Percentiles rank a stretch among this genome's conserved stretches.
Evolutionary conservation across 768 basidiomycete genomes (phyloP).

Genomic region (Gymnopilus junonius): DNA sequence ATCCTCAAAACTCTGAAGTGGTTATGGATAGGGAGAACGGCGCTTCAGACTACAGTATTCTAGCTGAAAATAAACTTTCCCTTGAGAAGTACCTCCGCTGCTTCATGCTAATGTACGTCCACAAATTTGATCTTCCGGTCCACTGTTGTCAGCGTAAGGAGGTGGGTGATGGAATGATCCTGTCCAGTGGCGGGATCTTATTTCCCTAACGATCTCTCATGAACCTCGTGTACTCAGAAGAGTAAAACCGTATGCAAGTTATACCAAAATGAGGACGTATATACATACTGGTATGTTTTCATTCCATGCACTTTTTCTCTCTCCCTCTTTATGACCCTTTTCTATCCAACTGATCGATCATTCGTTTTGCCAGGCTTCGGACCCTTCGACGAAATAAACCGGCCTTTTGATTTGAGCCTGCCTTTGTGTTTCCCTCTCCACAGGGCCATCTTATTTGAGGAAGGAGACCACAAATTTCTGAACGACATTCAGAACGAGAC

Average conservation of each 20-base stretch:
- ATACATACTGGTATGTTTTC: background rate
- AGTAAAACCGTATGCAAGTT: background rate
- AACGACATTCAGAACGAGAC: conserved; percentile 25
- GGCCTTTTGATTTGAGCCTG: background rate
- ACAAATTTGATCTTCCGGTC: background rate
- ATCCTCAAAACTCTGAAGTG: no score
- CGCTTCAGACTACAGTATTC: no score
- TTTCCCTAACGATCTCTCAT: background rate
- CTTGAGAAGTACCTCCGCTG: background rate
- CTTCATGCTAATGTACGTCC: conserved; percentile 1
- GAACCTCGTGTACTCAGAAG: background rate
- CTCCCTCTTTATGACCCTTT: background rate
- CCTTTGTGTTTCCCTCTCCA: conserved; percentile 15
- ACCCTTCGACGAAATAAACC: background rate
- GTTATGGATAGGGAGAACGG: no score
- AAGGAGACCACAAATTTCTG: conserved; percentile 16
- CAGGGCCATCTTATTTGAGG: conserved; percentile 17
- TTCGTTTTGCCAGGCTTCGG: background rate
- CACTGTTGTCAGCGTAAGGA: background rate
- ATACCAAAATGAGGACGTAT: background rate
- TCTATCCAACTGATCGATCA: background rate
- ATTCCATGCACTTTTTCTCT: no score
- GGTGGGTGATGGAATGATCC: background rate
- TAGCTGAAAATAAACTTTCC: no score
- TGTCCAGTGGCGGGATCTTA: conserved; percentile 4